Percentiles rank a stretch among this genome's conserved stretches.
Conservation (phyloP, 768 basidiomycete species). For the Mycena maculata region DNA sequence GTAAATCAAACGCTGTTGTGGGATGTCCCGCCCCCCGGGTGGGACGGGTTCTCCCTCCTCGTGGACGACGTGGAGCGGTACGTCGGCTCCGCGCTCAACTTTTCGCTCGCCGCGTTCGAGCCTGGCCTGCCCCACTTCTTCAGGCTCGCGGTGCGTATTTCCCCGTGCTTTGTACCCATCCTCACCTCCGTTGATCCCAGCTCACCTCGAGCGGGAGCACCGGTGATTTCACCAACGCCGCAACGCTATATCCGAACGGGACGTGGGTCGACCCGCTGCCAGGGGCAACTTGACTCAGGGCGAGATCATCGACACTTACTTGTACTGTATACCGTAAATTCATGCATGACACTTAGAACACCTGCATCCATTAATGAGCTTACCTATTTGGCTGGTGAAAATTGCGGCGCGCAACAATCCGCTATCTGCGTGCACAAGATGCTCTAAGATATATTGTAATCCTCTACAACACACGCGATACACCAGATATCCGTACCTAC, state of each 20-base stretch:
- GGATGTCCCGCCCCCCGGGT: constrained; percentile 62
- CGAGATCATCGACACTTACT: constrained; percentile 16
- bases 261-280: constrained; percentile 82
- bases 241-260: constrained; percentile 80
- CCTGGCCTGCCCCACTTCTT: constrained; percentile 78
- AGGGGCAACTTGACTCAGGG: constrained; percentile 63
- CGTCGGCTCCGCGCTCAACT: constrained; percentile 76
- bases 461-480: constrained; percentile 16
- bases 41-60: constrained; percentile 83
- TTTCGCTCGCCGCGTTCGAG: constrained; percentile 72
- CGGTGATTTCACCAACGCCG: constrained; percentile 87
- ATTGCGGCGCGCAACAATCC: no score
- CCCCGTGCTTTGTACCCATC: constrained; percentile 5
- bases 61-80: constrained; percentile 91
- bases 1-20: constrained; percentile 68
- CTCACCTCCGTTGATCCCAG: constrained; percentile 45
- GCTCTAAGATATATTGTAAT: constrained; percentile 20
- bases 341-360: no score
- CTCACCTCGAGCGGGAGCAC: constrained; percentile 57
- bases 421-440: neutral
- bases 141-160: constrained; percentile 74
- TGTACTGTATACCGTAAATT: no score
- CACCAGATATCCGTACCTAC: constrained; percentile 16
- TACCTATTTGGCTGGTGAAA: no score
- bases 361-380: no score